phyloP scores from a whole-genome alignment of 2,329 filamentous ascomycete genomes.

The Verticillium alfalfae region DNA sequence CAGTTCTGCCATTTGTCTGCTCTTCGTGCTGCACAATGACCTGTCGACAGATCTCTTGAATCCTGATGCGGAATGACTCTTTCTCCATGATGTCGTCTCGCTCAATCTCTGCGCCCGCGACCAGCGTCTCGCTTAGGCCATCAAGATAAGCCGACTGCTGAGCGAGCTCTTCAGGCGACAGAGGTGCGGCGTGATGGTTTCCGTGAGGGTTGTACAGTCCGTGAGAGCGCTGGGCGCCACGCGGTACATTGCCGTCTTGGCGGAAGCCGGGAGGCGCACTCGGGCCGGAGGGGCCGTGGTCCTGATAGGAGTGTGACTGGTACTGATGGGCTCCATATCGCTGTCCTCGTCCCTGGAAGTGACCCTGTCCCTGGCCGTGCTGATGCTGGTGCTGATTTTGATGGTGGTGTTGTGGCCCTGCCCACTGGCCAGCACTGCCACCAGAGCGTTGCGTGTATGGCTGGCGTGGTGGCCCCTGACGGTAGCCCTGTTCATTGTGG shows the following conservation, averaged over 20 bases:
- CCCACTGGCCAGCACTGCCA: background rate
- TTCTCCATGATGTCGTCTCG: constrained; percentile 61
- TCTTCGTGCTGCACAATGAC: constrained; percentile 50
- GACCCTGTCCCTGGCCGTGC: constrained; percentile 10
- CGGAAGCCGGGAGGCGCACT: background rate
- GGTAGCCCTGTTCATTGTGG: background rate
- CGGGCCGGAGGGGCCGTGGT: background rate
- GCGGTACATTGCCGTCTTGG: background rate
- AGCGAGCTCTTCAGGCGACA: constrained; percentile 36
- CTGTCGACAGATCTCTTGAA: constrained; percentile 60
- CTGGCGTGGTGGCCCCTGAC: background rate
- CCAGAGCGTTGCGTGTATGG: background rate
- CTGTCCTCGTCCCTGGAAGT: background rate
- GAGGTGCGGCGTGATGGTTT: constrained; percentile 20
- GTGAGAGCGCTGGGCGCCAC: background rate
- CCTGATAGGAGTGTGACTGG: background rate
- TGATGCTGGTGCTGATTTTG: constrained; percentile 18
- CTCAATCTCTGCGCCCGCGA: constrained; percentile 55
- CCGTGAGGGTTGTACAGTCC: constrained; percentile 21
- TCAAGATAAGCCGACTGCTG: constrained; percentile 45
- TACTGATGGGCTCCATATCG: background rate
- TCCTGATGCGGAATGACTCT: constrained; percentile 59
- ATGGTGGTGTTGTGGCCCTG: constrained; percentile 6
- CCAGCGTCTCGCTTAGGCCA: constrained; percentile 42
- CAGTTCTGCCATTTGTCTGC: constrained; percentile 14